Base-by-base conservation (phyloP, 2,329 filamentous ascomycete species). In the Peltaster fructicola region DNA sequence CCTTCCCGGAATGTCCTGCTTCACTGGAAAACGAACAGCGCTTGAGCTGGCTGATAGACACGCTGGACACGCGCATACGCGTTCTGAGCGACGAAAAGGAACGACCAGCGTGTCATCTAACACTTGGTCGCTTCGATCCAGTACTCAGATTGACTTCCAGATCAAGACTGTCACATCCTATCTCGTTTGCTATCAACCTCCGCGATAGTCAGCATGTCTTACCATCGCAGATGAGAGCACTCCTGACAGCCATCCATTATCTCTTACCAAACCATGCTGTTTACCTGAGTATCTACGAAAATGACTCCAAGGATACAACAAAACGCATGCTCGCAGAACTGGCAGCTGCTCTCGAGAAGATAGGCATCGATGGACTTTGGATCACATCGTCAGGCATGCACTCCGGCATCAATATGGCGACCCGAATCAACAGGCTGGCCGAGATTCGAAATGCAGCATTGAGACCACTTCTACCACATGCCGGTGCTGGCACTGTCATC, bases 221-320 rank as follows among this genome's bases (percentile, higher is more conserved):
- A 10, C 27, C 27, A n/a, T 19, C 27, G n/a, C 27, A 26, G 8
- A 16, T 24, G 14, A 9, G 22, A 4, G 27, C 27, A 15, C 14
- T 30, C 13, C 8, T 30, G 8, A 19, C 25, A 22, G 27, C 23
- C 15, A 15, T 30, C 8, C 15, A 15, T 5, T 17, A 25, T n/a
- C 23, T 30, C 8, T 16, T 30, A 10, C 19, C 16, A 11, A 18
- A 23, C n/a, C 25, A 30, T 16, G 23, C 14, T 10, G 23, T 30
- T 6, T 26, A 22, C 17, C 17, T 30, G 9, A 22, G 23, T 14
- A 30, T 30, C n/a, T 30, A 30, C 19, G 27, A 30, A 17, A 30
- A 30, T 13, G 13, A 7, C 12, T 30, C 27, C 3, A 16, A 13
- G n/a, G 27, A 30, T 17, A 22, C 15, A 15, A 30, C 27, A 14